A percentile compares a stretch with the other conserved stretches of the same genome.
Evolutionary conservation across 768 basidiomycete species (phyloP).

Genomic region (Pisolithus albus): DNA sequence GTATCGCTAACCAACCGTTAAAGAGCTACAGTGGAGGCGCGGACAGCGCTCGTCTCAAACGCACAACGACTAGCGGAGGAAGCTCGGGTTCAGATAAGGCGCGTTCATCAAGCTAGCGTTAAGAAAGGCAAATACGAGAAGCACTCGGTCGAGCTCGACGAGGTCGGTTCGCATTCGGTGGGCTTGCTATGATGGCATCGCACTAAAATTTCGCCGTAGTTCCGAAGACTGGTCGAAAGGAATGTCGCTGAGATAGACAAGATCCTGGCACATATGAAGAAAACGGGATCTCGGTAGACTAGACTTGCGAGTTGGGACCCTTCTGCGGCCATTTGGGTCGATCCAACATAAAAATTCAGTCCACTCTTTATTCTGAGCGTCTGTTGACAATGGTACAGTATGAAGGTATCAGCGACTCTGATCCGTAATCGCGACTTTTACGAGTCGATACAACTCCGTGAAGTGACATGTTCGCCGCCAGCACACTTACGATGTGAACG

Average conservation of each 20-base stretch:
- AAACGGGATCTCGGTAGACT: conserved; percentile 32
- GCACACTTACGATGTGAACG: too few relatives aligned
- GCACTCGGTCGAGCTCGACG: conserved; percentile 61
- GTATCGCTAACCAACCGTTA: neutral
- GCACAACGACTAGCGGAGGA: conserved; percentile 69
- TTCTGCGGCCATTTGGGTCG: too few relatives aligned
- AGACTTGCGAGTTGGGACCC: neutral
- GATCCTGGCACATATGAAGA: conserved; percentile 56
- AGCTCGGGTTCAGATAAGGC: conserved; percentile 66
- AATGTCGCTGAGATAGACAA: conserved; percentile 62
- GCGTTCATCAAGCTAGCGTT: conserved; percentile 56
- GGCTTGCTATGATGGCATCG: neutral
- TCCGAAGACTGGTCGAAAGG: conserved; percentile 65
- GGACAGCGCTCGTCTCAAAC: conserved; percentile 45
- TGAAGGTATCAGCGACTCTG: too few relatives aligned
- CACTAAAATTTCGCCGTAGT: conserved; percentile 35
- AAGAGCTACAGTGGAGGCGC: conserved; percentile 75
- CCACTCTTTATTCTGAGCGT: too few relatives aligned
- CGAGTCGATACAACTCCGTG: too few relatives aligned
- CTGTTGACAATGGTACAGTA: too few relatives aligned
- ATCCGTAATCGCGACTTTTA: too few relatives aligned
- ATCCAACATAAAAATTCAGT: too few relatives aligned
- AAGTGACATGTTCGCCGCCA: too few relatives aligned
- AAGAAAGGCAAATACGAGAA: conserved; percentile 68
- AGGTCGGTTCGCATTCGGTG: conserved; percentile 40